Conservation (phyloP, 306 rosid genomes). For the barrel medic (Medicago truncatula) region MtrunA17r5.0-ANR NC_053042.1:42393001-42393500, state of each 20-base stretch:
- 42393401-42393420: constrained; percentile 52
- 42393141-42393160: constrained; percentile 20
- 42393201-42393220: constrained; percentile 8
- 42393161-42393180: constrained; percentile 38
- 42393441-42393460: constrained; percentile 49
- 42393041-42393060: background rate
- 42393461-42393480: constrained; percentile 40
- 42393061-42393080: background rate
- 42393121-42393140: background rate
- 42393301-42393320: background rate
- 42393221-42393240: constrained; percentile 1
- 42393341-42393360: constrained; percentile 35
- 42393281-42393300: background rate
- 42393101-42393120: background rate
- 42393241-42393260: constrained; percentile 49
- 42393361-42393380: constrained; percentile 37
- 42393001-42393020: background rate
- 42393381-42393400: constrained; percentile 37
- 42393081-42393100: background rate
- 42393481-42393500: background rate
- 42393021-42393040: background rate
- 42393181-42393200: constrained; percentile 40
- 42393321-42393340: constrained; percentile 39
- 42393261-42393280: constrained; percentile 39
- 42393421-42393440: constrained; percentile 48